Percentiles rank a stretch among this genome's conserved stretches.
phyloP scores from a whole-genome alignment of 768 basidiomycete species.

The Vishniacozyma victoriae region DNA sequence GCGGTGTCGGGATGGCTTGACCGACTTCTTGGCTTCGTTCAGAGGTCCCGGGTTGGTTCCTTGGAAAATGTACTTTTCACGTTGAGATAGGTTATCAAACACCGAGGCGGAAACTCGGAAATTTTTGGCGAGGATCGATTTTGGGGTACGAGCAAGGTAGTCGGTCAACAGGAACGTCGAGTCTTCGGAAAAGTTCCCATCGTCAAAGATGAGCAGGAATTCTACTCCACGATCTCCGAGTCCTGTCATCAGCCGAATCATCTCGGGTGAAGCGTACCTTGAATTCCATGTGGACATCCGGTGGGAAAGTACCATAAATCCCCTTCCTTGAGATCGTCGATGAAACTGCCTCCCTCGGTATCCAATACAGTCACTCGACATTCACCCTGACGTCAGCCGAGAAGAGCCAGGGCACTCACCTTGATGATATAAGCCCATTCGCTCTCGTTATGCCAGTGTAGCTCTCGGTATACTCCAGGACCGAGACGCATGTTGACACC shows the following conservation, averaged over 20 bases:
- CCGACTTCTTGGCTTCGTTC: constrained; percentile 16
- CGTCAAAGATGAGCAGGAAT: constrained; percentile 57
- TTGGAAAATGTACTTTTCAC: constrained; percentile 58
- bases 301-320: constrained; percentile 52
- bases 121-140: constrained; percentile 62
- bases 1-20: constrained; percentile 49
- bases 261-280: constrained; percentile 42
- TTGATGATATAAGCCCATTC: constrained; percentile 57
- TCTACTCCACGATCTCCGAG: constrained; percentile 51
- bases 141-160: constrained; percentile 63
- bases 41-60: constrained; percentile 21
- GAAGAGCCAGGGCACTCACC: constrained; percentile 19
- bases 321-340: constrained; percentile 48
- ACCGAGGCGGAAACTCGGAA: constrained; percentile 53
- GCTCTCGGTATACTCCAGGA: constrained; percentile 54
- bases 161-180: constrained; percentile 61
- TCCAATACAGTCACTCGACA: constrained; percentile 55
- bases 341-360: constrained; percentile 54
- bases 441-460: constrained; percentile 56
- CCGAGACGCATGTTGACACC: constrained; percentile 55
- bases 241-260: background rate
- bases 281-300: constrained; percentile 57
- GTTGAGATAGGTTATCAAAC: constrained; percentile 56
- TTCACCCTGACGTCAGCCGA: constrained; percentile 47
- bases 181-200: constrained; percentile 58